Percentiles rank a stretch among this genome's conserved stretches.
These are phyloP conservation scores for Lichenothelia convexa DNA, from an alignment of 495 filamentous ascomycete species.

Conservation along the genomic window DNA sequence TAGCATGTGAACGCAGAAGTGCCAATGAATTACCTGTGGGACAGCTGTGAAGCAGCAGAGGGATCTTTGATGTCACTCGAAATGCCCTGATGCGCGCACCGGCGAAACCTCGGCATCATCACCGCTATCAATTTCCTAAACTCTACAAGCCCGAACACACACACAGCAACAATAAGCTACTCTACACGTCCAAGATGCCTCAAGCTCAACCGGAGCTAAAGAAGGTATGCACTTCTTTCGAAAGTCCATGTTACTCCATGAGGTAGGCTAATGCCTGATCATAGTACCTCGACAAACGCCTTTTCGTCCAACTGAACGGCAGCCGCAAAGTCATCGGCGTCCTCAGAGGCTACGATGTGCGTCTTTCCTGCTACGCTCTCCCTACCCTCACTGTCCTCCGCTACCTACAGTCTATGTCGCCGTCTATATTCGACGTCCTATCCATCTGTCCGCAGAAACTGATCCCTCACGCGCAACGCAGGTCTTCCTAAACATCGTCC, in stretches of 20 bases:
- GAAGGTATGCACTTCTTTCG: constrained; percentile 42
- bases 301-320: constrained; percentile 95
- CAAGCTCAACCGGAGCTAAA: constrained; percentile 98
- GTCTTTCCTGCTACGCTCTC: constrained; percentile 11
- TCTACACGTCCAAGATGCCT: constrained; percentile 43
- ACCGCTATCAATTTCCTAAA: no score
- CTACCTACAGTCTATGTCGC: background rate
- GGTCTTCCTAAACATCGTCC: constrained; percentile 97
- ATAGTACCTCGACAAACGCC: constrained; percentile 97
- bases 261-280: constrained; percentile 4
- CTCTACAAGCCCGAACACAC: background rate
- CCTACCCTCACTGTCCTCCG: constrained; percentile 1
- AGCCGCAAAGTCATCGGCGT: constrained; percentile 93
- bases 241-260: background rate
- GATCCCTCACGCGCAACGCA: no score
- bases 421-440: no score
- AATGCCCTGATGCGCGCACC: no score
- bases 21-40: no score
- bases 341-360: constrained; percentile 86
- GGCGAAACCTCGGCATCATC: no score
- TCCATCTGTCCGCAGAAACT: no score
- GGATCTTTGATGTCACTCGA: no score
- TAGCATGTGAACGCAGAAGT: no score
- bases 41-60: no score
- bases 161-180: constrained; percentile 5